Evolutionary conservation across 139 green algal species (phyloP).

Genomic region (Volvox africanus): DNA sequence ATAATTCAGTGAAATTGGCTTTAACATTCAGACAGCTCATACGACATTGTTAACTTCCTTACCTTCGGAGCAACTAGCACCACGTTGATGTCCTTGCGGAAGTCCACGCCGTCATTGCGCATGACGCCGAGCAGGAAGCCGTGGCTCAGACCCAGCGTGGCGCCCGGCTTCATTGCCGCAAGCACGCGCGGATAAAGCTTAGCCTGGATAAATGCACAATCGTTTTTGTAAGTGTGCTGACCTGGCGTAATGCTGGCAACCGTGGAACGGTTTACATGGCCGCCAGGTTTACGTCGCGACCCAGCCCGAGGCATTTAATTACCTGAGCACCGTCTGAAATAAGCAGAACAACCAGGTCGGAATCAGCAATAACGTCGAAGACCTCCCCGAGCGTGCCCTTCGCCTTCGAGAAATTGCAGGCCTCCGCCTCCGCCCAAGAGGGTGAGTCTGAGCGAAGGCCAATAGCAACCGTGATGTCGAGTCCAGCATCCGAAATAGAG

Average conservation of each 20-base stretch:
- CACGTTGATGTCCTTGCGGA: slow-evolving; percentile 99
- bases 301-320: neutral
- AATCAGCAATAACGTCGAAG: slow-evolving; percentile 90
- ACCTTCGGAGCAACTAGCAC: slow-evolving; percentile 98
- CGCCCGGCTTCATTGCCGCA: slow-evolving; percentile 97
- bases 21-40: no score
- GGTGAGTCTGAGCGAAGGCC: slow-evolving; percentile 89
- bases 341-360: slow-evolving; percentile 96
- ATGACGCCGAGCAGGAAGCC: slow-evolving; percentile 99
- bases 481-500: slow-evolving; percentile 85
- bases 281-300: no score
- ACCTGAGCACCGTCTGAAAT: slow-evolving; percentile 98
- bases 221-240: no score
- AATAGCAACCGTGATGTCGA: slow-evolving; percentile 94
- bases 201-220: slow-evolving; percentile 73
- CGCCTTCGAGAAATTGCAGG: slow-evolving; percentile 89
- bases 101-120: slow-evolving; percentile 92
- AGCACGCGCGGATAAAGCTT: slow-evolving; percentile 96
- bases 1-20: neutral
- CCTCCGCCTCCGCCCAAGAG: slow-evolving; percentile 89
- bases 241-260: no score
- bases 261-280: no score
- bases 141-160: slow-evolving; percentile 97
- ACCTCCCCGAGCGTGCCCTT: slow-evolving; percentile 97
- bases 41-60: neutral